Percentiles rank a stretch among this genome's conserved stretches.
Conservation (phyloP, 2,329 filamentous ascomycete genomes). For the Aspergillus novoparasiticus region DNA sequence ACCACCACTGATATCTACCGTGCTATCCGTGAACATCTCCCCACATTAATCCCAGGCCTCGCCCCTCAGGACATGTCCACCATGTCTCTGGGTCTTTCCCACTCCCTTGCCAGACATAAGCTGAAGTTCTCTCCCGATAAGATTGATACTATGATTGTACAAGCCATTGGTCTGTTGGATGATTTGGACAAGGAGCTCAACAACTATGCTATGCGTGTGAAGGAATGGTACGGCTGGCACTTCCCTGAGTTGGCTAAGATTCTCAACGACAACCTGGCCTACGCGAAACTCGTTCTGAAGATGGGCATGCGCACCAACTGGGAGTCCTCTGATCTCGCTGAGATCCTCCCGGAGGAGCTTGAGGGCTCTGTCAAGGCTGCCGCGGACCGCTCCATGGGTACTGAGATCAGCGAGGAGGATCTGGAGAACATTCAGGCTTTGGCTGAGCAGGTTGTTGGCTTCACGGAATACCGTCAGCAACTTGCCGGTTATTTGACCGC, state of each 20-base stretch:
- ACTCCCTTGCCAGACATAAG: constrained; percentile 96
- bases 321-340: constrained; percentile 74
- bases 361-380: constrained; percentile 89
- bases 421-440: constrained; percentile 88
- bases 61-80: constrained; percentile 83
- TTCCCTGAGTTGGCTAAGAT: constrained; percentile 98
- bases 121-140: constrained; percentile 98
- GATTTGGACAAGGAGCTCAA: constrained; percentile 99
- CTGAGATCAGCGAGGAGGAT: constrained; percentile 91
- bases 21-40: constrained; percentile 87
- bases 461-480: constrained; percentile 86
- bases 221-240: constrained; percentile 99
- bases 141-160: constrained; percentile 99
- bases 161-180: constrained; percentile 90
- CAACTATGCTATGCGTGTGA: constrained; percentile 97
- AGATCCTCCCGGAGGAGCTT: constrained; percentile 93
- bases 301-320: constrained; percentile 88
- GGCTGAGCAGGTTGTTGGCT: constrained; percentile 89
- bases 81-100: constrained; percentile 94
- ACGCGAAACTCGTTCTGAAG: constrained; percentile 81
- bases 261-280: constrained; percentile 94
- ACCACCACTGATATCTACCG: constrained; percentile 87
- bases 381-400: constrained; percentile 97
- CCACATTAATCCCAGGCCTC: constrained; percentile 87
- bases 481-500: constrained; percentile 86